These are phyloP conservation scores for Chaetomidium leptoderma DNA, from an alignment of 495 filamentous ascomycete genomes.

Conservation along the genomic window DNA sequence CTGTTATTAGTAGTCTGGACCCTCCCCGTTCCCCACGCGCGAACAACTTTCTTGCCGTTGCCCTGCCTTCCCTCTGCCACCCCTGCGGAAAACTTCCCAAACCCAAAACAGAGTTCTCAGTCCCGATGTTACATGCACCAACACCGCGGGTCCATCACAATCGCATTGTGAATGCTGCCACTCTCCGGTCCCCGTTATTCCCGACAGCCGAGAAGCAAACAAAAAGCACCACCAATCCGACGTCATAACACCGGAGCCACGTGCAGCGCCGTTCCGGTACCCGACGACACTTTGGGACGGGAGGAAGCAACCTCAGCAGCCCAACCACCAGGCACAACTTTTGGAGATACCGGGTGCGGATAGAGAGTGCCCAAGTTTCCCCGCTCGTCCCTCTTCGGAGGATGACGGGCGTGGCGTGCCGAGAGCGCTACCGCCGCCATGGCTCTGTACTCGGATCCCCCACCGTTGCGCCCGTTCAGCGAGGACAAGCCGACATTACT, in stretches of 20 bases:
- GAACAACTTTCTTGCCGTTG: background rate
- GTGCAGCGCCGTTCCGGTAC: background rate
- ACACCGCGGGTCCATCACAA: background rate
- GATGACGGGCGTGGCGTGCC: slow-evolving; percentile 52
- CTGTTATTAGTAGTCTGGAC: slow-evolving; percentile 7
- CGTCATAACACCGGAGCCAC: slow-evolving; percentile 20
- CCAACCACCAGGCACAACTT: background rate
- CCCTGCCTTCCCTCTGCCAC: background rate
- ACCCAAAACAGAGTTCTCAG: background rate
- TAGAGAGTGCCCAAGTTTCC: slow-evolving; percentile 14
- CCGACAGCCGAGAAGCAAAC: slow-evolving; percentile 18
- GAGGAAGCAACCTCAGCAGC: background rate
- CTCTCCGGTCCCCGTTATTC: slow-evolving; percentile 4
- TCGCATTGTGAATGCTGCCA: slow-evolving; percentile 18
- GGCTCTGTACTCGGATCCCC: slow-evolving; percentile 56
- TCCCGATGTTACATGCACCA: background rate
- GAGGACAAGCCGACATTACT: slow-evolving; percentile 74
- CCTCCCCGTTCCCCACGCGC: background rate
- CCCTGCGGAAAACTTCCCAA: background rate
- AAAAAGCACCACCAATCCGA: slow-evolving; percentile 17
- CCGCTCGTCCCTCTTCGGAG: slow-evolving; percentile 59
- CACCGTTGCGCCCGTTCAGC: slow-evolving; percentile 50
- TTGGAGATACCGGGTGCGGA: background rate
- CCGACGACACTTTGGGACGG: background rate
- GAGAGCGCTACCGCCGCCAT: slow-evolving; percentile 32